Base-by-base conservation (phyloP, 179 eudicot species). In the Corrigiola litoralis region DNA sequence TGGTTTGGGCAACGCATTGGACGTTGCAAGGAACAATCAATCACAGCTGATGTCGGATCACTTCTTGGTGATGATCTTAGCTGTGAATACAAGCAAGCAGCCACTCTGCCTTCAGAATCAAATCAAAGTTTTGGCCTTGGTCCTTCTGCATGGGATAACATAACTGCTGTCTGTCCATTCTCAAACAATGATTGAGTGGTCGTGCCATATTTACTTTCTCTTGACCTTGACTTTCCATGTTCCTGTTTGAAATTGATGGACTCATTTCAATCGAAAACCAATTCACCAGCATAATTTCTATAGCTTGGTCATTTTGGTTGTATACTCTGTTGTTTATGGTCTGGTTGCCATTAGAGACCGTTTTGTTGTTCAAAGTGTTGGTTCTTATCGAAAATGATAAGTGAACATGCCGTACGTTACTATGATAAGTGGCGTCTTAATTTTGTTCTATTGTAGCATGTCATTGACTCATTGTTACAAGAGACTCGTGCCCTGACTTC, bases 1-100 rank as follows among this genome's bases (percentile, higher is more conserved):
- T 84, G 86, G 81, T 74, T 72, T 51, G 72, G 79, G 21, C 76
- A 68, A 7, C 56, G 56, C 36, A 63, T 54, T 29, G 77, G 65
- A 31, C 48, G 42, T 11, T 46, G 63, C 61, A 73, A 72, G 65
- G 82, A 83, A 21, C 75, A 62, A 37, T 49, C 48, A n/a, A 63
- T 62, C 23, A 74, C 76, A 41, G 83, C 63, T 58, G 84, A 82
- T 32, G 70, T 75, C 0, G 84, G 81, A 28, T 54, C 66, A 42
- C 72, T 82, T 71, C 73, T 84, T 47, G 78, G 71, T 47, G 91
- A 80, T 45, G 85, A 85, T 73, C 58, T 74, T 58, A 65, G 62
- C 75, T 38, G 60, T 7, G 84, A 81, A 50, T 78, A 67, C 78
- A 73, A 72, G 50, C 79, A 80, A 66, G 55, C 52, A 9, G 63